phyloP scores from a whole-genome alignment of 441 rosid species.

The Kokia cookei region DNA sequence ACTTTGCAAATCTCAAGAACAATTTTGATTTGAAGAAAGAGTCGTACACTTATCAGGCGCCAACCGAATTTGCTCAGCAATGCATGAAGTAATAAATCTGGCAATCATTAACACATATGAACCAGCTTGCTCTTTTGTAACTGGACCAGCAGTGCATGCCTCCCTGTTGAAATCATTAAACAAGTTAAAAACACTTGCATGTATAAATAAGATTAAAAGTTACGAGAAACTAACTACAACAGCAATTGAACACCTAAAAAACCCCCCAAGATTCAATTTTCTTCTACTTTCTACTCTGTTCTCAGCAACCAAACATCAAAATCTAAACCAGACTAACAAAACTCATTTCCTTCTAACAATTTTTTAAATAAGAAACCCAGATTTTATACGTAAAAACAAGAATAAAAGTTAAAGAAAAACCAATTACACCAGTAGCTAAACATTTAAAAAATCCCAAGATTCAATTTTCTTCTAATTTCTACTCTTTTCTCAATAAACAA shows the following conservation, averaged over 20 bases:
- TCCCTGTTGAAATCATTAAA: conserved; percentile 51
- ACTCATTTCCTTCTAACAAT: no score
- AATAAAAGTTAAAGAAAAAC: not conserved
- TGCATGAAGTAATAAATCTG: conserved; percentile 64
- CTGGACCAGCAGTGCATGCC: conserved; percentile 46
- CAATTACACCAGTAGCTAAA: not conserved
- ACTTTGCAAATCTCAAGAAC: not conserved
- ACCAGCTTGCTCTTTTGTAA: conserved; percentile 49
- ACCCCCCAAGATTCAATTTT: not conserved
- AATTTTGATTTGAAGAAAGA: conserved; percentile 4
- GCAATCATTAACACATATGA: conserved; percentile 34
- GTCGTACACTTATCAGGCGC: conserved; percentile 70
- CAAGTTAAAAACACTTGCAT: not conserved
- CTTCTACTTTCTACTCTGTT: not conserved
- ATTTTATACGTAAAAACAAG: not conserved
- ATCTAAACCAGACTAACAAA: no score
- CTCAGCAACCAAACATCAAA: not conserved
- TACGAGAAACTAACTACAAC: not conserved
- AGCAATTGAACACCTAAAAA: not conserved
- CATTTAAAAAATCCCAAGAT: not conserved
- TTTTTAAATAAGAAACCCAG: no score
- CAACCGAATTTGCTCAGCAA: conserved; percentile 62
- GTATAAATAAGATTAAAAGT: not conserved
- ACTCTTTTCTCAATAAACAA: not conserved
- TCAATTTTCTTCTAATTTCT: not conserved